phyloP scores from a whole-genome alignment of 371 early-diverging fungal species.

The Blakeslea trispora region DNA sequence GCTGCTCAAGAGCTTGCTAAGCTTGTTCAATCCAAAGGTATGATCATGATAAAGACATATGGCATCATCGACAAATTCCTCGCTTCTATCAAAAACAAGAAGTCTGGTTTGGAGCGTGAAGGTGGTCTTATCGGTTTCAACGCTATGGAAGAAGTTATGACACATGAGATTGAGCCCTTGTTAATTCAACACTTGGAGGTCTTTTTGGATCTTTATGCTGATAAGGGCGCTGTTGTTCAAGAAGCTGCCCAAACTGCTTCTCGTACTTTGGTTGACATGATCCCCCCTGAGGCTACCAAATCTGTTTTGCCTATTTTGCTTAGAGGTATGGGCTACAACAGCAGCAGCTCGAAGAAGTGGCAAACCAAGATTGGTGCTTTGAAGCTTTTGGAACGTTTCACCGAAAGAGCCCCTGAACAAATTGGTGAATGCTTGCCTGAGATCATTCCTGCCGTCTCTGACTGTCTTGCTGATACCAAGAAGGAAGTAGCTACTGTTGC shows the following conservation, averaged over 20 bases:
- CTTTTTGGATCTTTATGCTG: constrained; percentile 67
- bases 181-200: constrained; percentile 57
- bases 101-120: constrained; percentile 72
- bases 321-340: constrained; percentile 54
- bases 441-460: constrained; percentile 72
- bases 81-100: constrained; percentile 65
- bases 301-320: constrained; percentile 62
- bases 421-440: constrained; percentile 68
- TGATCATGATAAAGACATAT: constrained; percentile 59
- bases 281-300: constrained; percentile 61
- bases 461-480: constrained; percentile 75
- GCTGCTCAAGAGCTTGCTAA: constrained; percentile 60
- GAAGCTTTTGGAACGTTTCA: constrained; percentile 55
- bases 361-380: constrained; percentile 75
- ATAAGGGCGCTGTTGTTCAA: constrained; percentile 74
- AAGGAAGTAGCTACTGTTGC: constrained; percentile 58
- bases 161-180: constrained; percentile 64
- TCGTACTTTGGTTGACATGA: constrained; percentile 48
- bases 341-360: constrained; percentile 71
- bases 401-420: constrained; percentile 63
- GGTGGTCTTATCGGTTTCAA: constrained; percentile 72
- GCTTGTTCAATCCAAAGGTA: constrained; percentile 47
- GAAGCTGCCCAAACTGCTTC: constrained; percentile 72
- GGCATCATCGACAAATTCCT: constrained; percentile 59
- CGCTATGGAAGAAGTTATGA: constrained; percentile 60